Conservation (phyloP, 73 alveolate genomes). For the Urostyla sp. region DNA sequence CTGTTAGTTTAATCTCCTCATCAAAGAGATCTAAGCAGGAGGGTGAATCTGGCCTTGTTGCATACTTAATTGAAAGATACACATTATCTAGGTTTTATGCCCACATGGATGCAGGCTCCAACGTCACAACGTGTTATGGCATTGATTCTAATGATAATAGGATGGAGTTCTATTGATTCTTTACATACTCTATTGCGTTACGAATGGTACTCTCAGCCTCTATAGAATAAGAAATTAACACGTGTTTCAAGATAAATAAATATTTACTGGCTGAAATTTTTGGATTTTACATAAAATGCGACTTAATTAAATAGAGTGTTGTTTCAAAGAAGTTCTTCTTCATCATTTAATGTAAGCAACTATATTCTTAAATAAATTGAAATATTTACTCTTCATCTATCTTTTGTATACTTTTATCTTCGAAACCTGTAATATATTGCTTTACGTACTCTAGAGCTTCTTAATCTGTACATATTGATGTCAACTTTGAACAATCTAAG, state of each 20-base stretch:
- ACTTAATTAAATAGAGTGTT: constrained; percentile 1
- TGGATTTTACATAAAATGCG: neutral
- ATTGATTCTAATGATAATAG: neutral
- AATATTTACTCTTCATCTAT: constrained; percentile 38
- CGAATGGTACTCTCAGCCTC: constrained; percentile 43
- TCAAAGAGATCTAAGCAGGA: constrained; percentile 64
- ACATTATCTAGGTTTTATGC: constrained; percentile 59
- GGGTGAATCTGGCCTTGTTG: constrained; percentile 66
- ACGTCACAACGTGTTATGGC: neutral
- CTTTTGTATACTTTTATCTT: neutral
- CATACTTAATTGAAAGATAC: constrained; percentile 34
- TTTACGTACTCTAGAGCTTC: constrained; percentile 25
- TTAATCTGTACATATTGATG: neutral
- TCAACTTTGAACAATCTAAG: neutral
- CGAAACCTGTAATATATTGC: neutral
- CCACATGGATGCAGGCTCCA: constrained; percentile 83
- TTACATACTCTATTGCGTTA: constrained; percentile 22
- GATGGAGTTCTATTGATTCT: neutral
- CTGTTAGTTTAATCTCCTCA: constrained; percentile 25
- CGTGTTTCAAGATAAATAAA: neutral
- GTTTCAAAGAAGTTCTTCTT: constrained; percentile 41
- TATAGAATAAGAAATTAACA: neutral
- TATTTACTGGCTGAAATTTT: constrained; percentile 39
- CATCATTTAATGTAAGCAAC: constrained; percentile 20
- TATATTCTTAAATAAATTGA: neutral